Evolutionary conservation across 2,329 filamentous ascomycete genomes (phyloP).

Genomic region (Didymella pinodella): DNA sequence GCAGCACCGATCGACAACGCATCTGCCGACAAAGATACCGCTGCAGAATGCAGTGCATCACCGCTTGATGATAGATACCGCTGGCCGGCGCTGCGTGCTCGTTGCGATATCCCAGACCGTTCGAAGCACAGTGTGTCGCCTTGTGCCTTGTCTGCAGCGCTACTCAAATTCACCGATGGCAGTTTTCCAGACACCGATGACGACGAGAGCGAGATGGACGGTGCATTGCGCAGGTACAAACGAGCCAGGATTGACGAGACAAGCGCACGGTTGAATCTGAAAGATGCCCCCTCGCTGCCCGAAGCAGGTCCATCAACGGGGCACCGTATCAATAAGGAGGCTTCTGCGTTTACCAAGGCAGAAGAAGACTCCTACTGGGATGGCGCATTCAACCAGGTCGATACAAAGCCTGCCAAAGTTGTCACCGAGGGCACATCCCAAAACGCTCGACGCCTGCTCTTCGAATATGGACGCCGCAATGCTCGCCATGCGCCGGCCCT

Average conservation of each 20-base stretch:
- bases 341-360: not conserved
- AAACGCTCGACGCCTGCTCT: conserved; percentile 5
- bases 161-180: not conserved
- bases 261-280: not conserved
- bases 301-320: not conserved
- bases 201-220: not conserved
- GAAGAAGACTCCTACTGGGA: conserved; percentile 12
- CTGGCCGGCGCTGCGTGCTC: not conserved
- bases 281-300: not conserved
- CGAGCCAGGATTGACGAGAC: conserved; percentile 10
- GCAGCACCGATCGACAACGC: not conserved
- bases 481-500: not conserved
- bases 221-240: conserved; percentile 8
- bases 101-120: conserved; percentile 4
- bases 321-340: not conserved
- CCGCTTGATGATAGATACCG: not conserved
- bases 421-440: conserved; percentile 1
- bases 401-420: not conserved
- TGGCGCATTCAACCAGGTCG: not conserved
- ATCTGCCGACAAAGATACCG: not conserved
- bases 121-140: conserved; percentile 13
- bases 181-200: not conserved
- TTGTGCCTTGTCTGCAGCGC: conserved; percentile 6
- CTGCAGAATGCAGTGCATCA: not conserved
- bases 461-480: not conserved